Conservation (phyloP, 2,329 filamentous ascomycete genomes). For the Dactylellina haptotyla region DNA sequence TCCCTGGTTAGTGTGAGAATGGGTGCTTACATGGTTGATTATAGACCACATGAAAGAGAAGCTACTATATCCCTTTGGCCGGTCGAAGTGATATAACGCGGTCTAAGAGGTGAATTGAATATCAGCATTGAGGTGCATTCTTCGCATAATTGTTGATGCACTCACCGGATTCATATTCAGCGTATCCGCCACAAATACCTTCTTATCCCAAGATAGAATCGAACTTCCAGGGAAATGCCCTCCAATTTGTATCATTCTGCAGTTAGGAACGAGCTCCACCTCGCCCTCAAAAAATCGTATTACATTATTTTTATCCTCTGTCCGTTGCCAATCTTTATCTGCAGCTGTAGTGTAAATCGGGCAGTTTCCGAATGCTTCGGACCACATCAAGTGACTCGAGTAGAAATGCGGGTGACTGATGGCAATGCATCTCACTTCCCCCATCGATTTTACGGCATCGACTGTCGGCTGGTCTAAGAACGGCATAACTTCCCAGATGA, state of each 20-base stretch:
- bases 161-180: slow-evolving; percentile 73
- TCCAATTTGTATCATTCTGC: slow-evolving; percentile 74
- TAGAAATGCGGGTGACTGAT: slow-evolving; percentile 87
- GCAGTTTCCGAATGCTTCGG: slow-evolving; percentile 70
- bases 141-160: neutral
- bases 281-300: slow-evolving; percentile 63
- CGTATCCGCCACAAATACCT: slow-evolving; percentile 80
- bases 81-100: slow-evolving; percentile 59
- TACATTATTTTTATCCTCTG: slow-evolving; percentile 61
- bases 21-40: slow-evolving; percentile 66
- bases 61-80: slow-evolving; percentile 64
- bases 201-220: slow-evolving; percentile 71
- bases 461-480: slow-evolving; percentile 74
- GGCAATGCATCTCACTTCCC: slow-evolving; percentile 76
- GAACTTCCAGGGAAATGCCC: slow-evolving; percentile 83
- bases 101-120: slow-evolving; percentile 35
- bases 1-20: neutral
- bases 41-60: slow-evolving; percentile 82
- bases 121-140: neutral
- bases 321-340: slow-evolving; percentile 73
- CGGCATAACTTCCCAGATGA: slow-evolving; percentile 82
- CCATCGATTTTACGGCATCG: slow-evolving; percentile 68
- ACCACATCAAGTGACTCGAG: slow-evolving; percentile 79
- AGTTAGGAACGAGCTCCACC: slow-evolving; percentile 63
- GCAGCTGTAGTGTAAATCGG: slow-evolving; percentile 75